Percentiles rank a stretch among this genome's conserved stretches.
These are phyloP conservation scores for Mycena pura DNA, from an alignment of 768 basidiomycete genomes.

Conservation along the genomic window DNA sequence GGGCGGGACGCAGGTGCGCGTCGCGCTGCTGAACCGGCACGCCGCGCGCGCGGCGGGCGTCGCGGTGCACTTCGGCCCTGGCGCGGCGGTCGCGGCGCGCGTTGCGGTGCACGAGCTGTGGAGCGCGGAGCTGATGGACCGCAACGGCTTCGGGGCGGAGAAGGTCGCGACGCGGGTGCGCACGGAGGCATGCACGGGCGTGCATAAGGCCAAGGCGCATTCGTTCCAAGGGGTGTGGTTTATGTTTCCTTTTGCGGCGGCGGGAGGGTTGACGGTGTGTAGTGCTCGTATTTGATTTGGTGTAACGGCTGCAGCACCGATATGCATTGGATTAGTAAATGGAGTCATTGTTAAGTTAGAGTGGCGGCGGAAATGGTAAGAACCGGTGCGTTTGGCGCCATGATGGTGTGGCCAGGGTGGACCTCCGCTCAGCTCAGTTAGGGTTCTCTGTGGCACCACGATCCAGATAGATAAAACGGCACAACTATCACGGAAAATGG, in stretches of 20 bases:
- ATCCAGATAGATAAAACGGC: too few species aligned
- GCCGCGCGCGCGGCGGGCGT: slow-evolving; percentile 39
- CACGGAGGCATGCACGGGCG: slow-evolving; percentile 41
- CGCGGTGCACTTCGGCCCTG: slow-evolving; percentile 46
- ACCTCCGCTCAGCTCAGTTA: too few species aligned
- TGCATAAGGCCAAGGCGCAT: slow-evolving; percentile 49
- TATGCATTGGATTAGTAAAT: too few species aligned
- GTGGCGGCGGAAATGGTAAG: too few species aligned
- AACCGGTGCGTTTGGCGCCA: too few species aligned
- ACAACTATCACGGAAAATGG: too few species aligned
- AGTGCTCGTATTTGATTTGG: slow-evolving; percentile 3
- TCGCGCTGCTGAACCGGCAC: slow-evolving; percentile 62
- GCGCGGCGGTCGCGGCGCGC: slow-evolving; percentile 25
- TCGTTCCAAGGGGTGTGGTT: slow-evolving; percentile 51
- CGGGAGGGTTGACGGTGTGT: background rate
- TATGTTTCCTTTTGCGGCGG: too few species aligned
- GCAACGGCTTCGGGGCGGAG: slow-evolving; percentile 52
- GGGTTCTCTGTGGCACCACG: too few species aligned
- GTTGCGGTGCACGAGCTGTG: slow-evolving; percentile 60
- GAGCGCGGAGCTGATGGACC: slow-evolving; percentile 50
- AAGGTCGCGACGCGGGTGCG: slow-evolving; percentile 41
- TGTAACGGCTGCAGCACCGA: too few species aligned
- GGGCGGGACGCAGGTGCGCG: slow-evolving; percentile 45
- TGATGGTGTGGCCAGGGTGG: too few species aligned
- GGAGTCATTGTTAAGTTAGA: too few species aligned